Conservation (phyloP, 192 early-diverging fungal species). For the Jimgerdemannia flammicorona region DNA sequence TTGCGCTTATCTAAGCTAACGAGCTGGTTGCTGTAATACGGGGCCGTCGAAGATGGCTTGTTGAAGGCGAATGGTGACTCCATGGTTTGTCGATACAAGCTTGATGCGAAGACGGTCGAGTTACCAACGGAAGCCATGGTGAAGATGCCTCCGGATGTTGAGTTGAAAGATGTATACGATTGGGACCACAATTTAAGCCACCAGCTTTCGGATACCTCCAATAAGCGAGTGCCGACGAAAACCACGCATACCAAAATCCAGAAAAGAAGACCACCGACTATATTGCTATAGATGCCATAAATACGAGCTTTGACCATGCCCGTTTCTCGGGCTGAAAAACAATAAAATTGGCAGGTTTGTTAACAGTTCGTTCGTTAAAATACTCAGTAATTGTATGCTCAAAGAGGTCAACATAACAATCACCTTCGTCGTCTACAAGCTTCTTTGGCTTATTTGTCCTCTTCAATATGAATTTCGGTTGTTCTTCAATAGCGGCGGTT, state of each 20-base stretch:
- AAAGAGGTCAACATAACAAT: not conserved
- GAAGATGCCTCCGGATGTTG: not conserved
- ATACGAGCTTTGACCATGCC: constrained; percentile 76
- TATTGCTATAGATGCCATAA: constrained; percentile 72
- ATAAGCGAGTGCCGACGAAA: constrained; percentile 35
- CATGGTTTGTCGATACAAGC: not conserved
- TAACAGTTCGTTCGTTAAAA: too few relatives aligned
- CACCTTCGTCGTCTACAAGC: constrained; percentile 46
- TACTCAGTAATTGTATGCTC: not conserved
- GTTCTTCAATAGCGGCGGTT: constrained; percentile 2
- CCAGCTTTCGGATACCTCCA: constrained; percentile 55
- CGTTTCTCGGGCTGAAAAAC: constrained; percentile 44
- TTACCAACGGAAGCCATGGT: not conserved
- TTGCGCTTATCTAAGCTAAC: constrained; percentile 5
- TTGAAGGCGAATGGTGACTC: not conserved
- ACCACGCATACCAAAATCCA: constrained; percentile 54
- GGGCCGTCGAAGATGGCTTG: too few relatives aligned
- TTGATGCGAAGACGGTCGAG: not conserved
- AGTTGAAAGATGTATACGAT: constrained; percentile 1
- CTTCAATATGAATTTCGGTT: constrained; percentile 13
- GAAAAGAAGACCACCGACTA: constrained; percentile 54
- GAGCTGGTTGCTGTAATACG: not conserved
- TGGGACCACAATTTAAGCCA: constrained; percentile 63
- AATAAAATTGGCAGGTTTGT: not conserved
- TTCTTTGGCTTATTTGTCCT: constrained; percentile 28